Evolutionary conservation across 1,139 yeast genomes (phyloP), one percentile per base, ranked within the genome.

Genomic region (Yamadazyma triangularis): DNA sequence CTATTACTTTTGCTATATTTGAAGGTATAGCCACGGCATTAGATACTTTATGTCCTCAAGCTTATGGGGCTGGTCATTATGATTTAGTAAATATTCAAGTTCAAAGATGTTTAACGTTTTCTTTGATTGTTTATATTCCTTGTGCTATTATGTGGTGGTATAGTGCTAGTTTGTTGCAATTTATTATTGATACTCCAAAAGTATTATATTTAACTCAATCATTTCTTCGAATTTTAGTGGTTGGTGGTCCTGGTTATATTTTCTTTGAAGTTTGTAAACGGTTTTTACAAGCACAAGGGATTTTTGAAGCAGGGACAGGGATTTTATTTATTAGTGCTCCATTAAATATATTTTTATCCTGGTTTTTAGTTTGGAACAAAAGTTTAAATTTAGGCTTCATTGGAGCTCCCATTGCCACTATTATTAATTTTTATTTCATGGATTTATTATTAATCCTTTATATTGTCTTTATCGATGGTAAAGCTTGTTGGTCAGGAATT

Each of bases 11-110:
- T 45, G 94, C 95, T 1, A 62, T 87, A 2, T 83, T 86, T 52
- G 95, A 85, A 57, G 96, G 96, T 13, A 76, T 86, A 31, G 82
- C 95, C 0, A 87, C 96, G 0, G 77, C 94, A 14, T 64, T 88
- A 33, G 96, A 88, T 49, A 87, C 96, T 0, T 60, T 88, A 24
- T 86, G 95, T 47, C 89, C 96, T 0, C 88, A 80, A 49, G 87
- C 88, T 0, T 81, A 77, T 48, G 91, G 89, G 4, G 79, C 87
- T 0, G 80, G 84, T 2, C 75, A 79, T 38, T 71, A 58, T 36
- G 64, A 64, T 35, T 60, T 77, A 37, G 85, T 81, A 24, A 79
- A 86, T 11, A 52, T 72, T 3, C 80, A 77, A 44, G 74, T 78
- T 9, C 88, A 80, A 48, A 56, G 88, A 34, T 77, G 86, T 45